These are phyloP conservation scores for Austroboletus niveus DNA, from an alignment of 1,284 basidiomycete genomes.

Conservation along the genomic window DNA sequence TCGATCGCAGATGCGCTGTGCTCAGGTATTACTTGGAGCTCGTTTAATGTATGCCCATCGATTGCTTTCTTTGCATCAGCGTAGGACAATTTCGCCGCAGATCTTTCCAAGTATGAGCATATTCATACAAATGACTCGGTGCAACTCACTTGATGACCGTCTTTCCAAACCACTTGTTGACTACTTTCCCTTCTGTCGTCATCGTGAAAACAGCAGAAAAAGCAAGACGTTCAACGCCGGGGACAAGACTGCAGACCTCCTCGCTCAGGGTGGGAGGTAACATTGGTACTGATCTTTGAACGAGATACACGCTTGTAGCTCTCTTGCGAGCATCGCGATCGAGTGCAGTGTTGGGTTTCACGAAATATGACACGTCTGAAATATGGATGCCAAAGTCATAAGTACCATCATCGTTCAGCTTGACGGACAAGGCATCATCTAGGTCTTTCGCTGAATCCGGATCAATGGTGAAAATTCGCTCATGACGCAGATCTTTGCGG, in stretches of 20 bases:
- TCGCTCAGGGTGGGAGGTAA: conserved; percentile 89
- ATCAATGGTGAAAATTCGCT: conserved; percentile 93
- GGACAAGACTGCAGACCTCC: conserved; percentile 88
- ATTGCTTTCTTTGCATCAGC: conserved; percentile 79
- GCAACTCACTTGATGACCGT: conserved; percentile 80
- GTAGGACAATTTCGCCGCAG: conserved; percentile 86
- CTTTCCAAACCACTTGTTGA: conserved; percentile 91
- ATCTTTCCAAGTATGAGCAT: conserved; percentile 45
- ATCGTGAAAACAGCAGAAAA: conserved; percentile 90
- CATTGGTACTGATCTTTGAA: conserved; percentile 96
- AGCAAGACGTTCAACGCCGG: conserved; percentile 84
- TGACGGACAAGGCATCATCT: conserved; percentile 92
- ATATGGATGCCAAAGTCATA: conserved; percentile 93
- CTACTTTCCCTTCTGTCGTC: conserved; percentile 76
- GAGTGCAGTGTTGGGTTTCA: conserved; percentile 93
- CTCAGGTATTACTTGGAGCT: conserved; percentile 52
- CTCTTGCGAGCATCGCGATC: conserved; percentile 98
- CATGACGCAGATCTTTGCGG: conserved; percentile 83
- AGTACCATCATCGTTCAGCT: conserved; percentile 85
- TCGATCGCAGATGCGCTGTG: conserved; percentile 64
- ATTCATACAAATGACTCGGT: neutral
- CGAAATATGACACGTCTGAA: conserved; percentile 95
- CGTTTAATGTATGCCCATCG: conserved; percentile 64
- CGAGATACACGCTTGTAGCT: conserved; percentile 94
- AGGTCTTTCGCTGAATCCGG: conserved; percentile 88